Conservation (phyloP, 2,329 filamentous ascomycete species). For the Fusarium sp. region DNA sequence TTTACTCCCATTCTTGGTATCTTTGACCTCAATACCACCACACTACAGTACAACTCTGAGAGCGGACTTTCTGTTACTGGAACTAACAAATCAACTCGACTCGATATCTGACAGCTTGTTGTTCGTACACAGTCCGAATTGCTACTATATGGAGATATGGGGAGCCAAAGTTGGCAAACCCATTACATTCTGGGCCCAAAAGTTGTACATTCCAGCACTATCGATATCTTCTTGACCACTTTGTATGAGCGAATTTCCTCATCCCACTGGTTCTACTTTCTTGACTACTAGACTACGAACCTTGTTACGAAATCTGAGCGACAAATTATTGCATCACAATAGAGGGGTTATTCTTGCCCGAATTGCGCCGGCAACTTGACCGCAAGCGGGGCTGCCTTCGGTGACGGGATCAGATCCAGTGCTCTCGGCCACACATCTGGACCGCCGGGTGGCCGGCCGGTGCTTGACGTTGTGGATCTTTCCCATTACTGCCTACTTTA, state of each 20-base stretch:
- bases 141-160: neutral
- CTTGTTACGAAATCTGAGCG: slow-evolving; percentile 17
- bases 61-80: neutral
- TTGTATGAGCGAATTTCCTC: slow-evolving; percentile 33
- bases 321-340: slow-evolving; percentile 13
- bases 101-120: neutral
- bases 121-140: neutral
- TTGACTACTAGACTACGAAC: slow-evolving; percentile 35
- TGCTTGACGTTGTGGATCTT: slow-evolving; percentile 22
- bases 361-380: slow-evolving; percentile 16
- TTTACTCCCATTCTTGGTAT: neutral
- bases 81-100: neutral
- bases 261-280: slow-evolving; percentile 16
- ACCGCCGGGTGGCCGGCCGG: slow-evolving; percentile 18
- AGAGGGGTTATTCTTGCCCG: slow-evolving; percentile 21
- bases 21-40: neutral
- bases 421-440: slow-evolving; percentile 15
- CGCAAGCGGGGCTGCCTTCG: slow-evolving; percentile 33
- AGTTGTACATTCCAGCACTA: slow-evolving; percentile 1
- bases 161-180: neutral
- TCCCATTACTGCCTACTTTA: slow-evolving; percentile 15
- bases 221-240: neutral
- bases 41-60: neutral
- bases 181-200: neutral
- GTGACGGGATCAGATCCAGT: slow-evolving; percentile 39